phyloP scores from a whole-genome alignment of 768 basidiomycete genomes.

The Psilocybe cubensis region DNA sequence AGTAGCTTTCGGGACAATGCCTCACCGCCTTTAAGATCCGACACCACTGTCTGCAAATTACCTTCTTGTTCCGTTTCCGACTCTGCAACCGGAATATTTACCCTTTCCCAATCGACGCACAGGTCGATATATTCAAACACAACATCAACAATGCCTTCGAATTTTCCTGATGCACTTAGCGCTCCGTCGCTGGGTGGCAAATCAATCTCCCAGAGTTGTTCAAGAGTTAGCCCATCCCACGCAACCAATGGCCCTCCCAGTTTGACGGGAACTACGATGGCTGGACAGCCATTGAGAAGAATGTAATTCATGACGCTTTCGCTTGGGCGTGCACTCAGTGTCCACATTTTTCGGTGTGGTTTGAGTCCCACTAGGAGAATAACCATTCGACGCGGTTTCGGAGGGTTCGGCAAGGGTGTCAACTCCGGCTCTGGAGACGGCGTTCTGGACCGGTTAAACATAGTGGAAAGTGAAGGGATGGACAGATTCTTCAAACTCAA shows the following conservation, averaged over 20 bases:
- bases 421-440: slow-evolving; percentile 53
- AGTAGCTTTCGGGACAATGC: slow-evolving; percentile 35
- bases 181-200: slow-evolving; percentile 40
- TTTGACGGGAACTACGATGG: slow-evolving; percentile 61
- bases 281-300: slow-evolving; percentile 63
- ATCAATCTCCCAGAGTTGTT: slow-evolving; percentile 56
- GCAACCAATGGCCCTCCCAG: slow-evolving; percentile 63
- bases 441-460: slow-evolving; percentile 52
- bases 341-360: slow-evolving; percentile 64
- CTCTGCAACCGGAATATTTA: slow-evolving; percentile 32
- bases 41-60: slow-evolving; percentile 14
- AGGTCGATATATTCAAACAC: slow-evolving; percentile 62
- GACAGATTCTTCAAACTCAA: slow-evolving; percentile 28
- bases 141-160: slow-evolving; percentile 57
- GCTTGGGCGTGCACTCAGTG: slow-evolving; percentile 57
- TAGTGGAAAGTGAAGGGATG: slow-evolving; percentile 42
- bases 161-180: slow-evolving; percentile 38
- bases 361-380: slow-evolving; percentile 60
- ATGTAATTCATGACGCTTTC: slow-evolving; percentile 69
- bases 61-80: slow-evolving; percentile 3
- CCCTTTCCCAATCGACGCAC: slow-evolving; percentile 65
- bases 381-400: slow-evolving; percentile 57
- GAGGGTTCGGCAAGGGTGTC: slow-evolving; percentile 43
- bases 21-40: slow-evolving; percentile 18
- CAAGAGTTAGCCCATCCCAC: slow-evolving; percentile 65